These are phyloP conservation scores for Phytophthora rubi DNA, from an alignment of 352 stramenopile species.

Conservation along the genomic window DNA sequence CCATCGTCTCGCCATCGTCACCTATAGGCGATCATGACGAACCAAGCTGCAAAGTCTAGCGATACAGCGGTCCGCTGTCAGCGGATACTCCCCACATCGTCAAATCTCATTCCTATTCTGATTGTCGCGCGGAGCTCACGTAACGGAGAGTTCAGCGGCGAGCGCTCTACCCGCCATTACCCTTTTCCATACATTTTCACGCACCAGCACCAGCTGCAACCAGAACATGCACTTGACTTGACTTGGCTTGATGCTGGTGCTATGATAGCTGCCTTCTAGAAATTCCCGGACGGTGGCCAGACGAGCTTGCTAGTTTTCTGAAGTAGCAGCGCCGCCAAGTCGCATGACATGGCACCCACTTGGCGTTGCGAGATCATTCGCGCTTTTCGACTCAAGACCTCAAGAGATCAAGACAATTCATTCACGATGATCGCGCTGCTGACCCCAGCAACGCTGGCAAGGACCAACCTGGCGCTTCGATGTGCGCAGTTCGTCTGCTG, in stretches of 20 bases:
- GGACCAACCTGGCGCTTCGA: constrained; percentile 33
- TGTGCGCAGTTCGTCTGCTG: constrained; percentile 54
- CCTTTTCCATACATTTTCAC: constrained; percentile 10
- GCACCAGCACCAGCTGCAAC: constrained; percentile 6
- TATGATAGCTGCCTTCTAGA: neutral
- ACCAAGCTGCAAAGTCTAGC: constrained; percentile 8
- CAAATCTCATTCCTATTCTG: neutral
- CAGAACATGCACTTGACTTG: neutral
- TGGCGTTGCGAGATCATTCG: constrained; percentile 12
- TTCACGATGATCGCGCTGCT: constrained; percentile 27
- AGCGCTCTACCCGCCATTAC: constrained; percentile 1
- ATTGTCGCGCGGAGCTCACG: neutral
- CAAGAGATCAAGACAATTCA: constrained; percentile 1
- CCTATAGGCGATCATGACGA: constrained; percentile 1
- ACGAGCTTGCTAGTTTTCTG: constrained; percentile 12
- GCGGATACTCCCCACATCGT: neutral
- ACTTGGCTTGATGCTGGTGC: constrained; percentile 1
- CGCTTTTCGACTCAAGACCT: constrained; percentile 12
- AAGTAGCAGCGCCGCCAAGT: constrained; percentile 20
- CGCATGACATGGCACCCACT: constrained; percentile 5
- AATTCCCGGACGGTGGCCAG: constrained; percentile 8
- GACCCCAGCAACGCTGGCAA: constrained; percentile 22
- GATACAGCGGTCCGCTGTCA: neutral
- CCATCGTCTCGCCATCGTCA: neutral
- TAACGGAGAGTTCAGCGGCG: constrained; percentile 23